Evolutionary conservation across 805 yeast species (phyloP), one percentile per base, ranked within the genome.

Genomic region (Saccharomycopsis sp.): DNA sequence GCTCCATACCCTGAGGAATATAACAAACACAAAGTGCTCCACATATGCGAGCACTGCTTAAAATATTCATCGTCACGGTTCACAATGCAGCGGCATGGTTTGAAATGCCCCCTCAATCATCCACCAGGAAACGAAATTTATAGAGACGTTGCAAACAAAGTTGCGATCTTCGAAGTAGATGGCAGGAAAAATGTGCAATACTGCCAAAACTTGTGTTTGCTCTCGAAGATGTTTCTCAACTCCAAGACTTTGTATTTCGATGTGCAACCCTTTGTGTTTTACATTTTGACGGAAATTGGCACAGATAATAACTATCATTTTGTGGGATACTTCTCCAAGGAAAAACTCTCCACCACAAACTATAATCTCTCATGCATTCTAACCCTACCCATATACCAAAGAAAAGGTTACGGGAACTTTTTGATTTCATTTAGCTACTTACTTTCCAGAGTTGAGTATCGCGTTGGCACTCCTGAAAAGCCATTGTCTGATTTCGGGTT

Each of bases 81-180:
- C 49, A 74, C 79, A 0, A 67, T 74, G 39, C 64, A 69, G 49
- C 66, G 97, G 20, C 98, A 92, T 59, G 67, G 64, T 46, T 51
- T 75, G 46, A 88, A 89, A 55, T 92, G 97, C 59, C 70, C 69
- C 22, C 61, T 71, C 39, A 63, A 61, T 36, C 78, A 72, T 50
- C 97, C 97, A 1, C 96, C 96, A 0, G 97, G 97, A 1, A 77
- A 76, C 55, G 96, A 89, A 53, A 83, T 89, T 18, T 92, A 92
- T 54, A 68, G 95, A 39, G 81, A 81, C 50, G 77, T 75, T 40
- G 57, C 68, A 49, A 63, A 68, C 20, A 65, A 64, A 42, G 65
- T 77, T 17, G 75, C 94, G 34, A 69, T 92, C 29, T 92, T 88
- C 73, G 97, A 92, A 59, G 77, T 92, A 15, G 97, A 92, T 55